A percentile compares a stretch with the other conserved stretches of the same genome.
Evolutionary conservation across 1,139 yeast species (phyloP).

Genomic region (Suhomyces guaymorum): DNA sequence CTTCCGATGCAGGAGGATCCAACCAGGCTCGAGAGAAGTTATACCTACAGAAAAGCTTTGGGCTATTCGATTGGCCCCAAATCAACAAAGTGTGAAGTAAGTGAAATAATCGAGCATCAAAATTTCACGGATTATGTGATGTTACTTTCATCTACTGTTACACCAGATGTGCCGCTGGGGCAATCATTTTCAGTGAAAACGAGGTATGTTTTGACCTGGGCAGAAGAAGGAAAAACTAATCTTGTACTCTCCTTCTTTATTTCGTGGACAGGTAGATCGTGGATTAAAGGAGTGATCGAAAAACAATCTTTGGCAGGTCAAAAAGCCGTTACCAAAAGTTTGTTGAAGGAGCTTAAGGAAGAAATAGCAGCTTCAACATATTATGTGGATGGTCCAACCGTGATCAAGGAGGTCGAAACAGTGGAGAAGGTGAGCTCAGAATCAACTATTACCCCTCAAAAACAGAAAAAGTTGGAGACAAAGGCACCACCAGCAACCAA

Average conservation of each 20-base stretch:
- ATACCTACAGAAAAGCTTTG: conserved; percentile 47
- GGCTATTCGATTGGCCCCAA: conserved; percentile 61
- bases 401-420: conserved; percentile 8
- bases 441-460: background rate
- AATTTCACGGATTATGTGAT: conserved; percentile 41
- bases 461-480: conserved; percentile 1
- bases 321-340: conserved; percentile 36
- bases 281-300: conserved; percentile 58
- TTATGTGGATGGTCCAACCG: conserved; percentile 23
- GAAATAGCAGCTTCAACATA: conserved; percentile 32
- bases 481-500: background rate
- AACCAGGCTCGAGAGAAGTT: conserved; percentile 34
- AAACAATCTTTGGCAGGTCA: conserved; percentile 53
- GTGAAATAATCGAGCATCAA: conserved; percentile 44
- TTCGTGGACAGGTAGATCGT: conserved; percentile 57
- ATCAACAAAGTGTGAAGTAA: conserved; percentile 52
- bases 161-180: conserved; percentile 67
- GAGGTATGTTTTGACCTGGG: conserved; percentile 52
- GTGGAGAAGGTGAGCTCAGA: background rate
- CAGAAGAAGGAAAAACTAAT: conserved; percentile 38
- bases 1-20: conserved; percentile 35
- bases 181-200: conserved; percentile 53
- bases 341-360: conserved; percentile 29
- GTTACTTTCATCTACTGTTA: conserved; percentile 41
- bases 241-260: conserved; percentile 46